These are phyloP conservation scores for Ogataea methanolica DNA, from an alignment of 805 yeast genomes.

Conservation along the genomic window DNA sequence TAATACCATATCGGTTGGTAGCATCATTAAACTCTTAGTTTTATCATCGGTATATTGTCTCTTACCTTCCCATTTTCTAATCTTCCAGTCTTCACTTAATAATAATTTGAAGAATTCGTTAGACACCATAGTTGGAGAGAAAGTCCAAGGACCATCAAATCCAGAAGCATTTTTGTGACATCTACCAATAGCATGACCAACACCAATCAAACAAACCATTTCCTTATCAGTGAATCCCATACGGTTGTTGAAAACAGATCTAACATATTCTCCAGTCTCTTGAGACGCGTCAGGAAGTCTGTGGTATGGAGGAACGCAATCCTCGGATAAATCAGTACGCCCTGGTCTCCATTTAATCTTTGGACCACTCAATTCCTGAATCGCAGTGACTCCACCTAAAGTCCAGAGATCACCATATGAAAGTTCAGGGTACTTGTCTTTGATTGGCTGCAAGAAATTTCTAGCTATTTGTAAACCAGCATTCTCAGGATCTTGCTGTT, in stretches of 20 bases:
- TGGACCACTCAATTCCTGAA: constrained; percentile 66
- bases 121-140: constrained; percentile 66
- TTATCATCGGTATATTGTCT: constrained; percentile 59
- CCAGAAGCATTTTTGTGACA: constrained; percentile 58
- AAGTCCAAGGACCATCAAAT: constrained; percentile 89
- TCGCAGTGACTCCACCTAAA: constrained; percentile 60
- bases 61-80: constrained; percentile 56
- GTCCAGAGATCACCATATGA: constrained; percentile 70
- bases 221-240: constrained; percentile 46
- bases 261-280: constrained; percentile 39
- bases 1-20: constrained; percentile 54
- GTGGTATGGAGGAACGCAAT: constrained; percentile 41
- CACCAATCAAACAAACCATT: constrained; percentile 42
- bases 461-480: constrained; percentile 52
- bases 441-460: constrained; percentile 50
- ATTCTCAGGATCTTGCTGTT: constrained; percentile 46
- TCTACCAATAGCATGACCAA: constrained; percentile 44
- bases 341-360: constrained; percentile 54
- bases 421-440: constrained; percentile 53
- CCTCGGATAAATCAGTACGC: constrained; percentile 33
- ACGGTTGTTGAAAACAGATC: constrained; percentile 37
- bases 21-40: constrained; percentile 52
- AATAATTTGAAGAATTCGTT: constrained; percentile 67
- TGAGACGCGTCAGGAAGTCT: constrained; percentile 46
- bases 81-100: constrained; percentile 53